These are phyloP conservation scores for Ustilago vetiveriae DNA, from an alignment of 1,284 basidiomycete genomes.

Conservation along the genomic window DNA sequence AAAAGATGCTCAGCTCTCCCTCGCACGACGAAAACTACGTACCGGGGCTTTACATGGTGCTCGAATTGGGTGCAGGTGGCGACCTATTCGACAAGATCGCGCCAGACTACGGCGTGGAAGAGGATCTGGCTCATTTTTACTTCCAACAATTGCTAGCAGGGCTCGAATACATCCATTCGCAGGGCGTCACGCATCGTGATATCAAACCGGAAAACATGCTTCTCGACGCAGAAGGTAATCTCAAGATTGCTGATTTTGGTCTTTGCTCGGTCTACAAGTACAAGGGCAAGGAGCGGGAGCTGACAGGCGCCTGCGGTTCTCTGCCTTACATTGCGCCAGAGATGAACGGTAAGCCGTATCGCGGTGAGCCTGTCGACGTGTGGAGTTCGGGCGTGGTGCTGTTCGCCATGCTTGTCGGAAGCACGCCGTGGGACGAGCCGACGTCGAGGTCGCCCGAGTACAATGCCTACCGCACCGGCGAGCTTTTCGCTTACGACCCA, in stretches of 20 bases:
- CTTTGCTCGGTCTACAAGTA: conserved; percentile 90
- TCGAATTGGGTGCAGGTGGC: conserved; percentile 91
- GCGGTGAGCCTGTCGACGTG: conserved; percentile 88
- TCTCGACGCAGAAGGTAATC: conserved; percentile 71
- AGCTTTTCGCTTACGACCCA: conserved; percentile 77
- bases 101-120: conserved; percentile 85
- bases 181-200: conserved; percentile 72
- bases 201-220: conserved; percentile 70
- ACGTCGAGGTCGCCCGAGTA: conserved; percentile 82
- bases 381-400: conserved; percentile 98
- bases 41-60: conserved; percentile 82
- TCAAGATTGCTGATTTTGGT: conserved; percentile 96
- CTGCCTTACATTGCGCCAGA: conserved; percentile 95
- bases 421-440: conserved; percentile 98
- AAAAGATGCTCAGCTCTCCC: conserved; percentile 39
- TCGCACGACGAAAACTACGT: conserved; percentile 57
- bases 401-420: conserved; percentile 89
- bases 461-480: conserved; percentile 77
- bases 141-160: conserved; percentile 88
- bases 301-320: conserved; percentile 78
- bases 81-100: conserved; percentile 96
- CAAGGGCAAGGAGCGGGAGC: conserved; percentile 77
- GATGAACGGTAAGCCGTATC: conserved; percentile 73
- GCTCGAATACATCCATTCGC: conserved; percentile 76
- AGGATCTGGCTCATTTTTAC: conserved; percentile 89